Conservation (phyloP, 148 eudicot genomes). For the Nepenthes mirabilis region DNA sequence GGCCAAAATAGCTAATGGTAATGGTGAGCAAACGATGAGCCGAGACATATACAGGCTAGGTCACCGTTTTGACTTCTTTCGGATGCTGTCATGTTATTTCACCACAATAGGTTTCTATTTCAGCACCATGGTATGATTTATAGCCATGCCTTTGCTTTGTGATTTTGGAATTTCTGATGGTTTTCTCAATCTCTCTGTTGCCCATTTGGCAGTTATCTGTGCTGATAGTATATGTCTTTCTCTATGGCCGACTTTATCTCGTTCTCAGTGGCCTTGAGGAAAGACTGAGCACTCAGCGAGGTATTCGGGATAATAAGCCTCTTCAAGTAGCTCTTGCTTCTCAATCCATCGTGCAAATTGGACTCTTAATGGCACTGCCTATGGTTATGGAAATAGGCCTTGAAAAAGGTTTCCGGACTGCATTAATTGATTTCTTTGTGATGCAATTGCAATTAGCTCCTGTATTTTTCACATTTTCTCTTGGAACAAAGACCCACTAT, state of each 20-base stretch:
- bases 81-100: slow-evolving; percentile 57
- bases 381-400: slow-evolving; percentile 76
- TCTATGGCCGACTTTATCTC: slow-evolving; percentile 69
- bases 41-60: slow-evolving; percentile 67
- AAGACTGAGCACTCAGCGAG: slow-evolving; percentile 24
- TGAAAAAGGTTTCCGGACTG: slow-evolving; percentile 55
- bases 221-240: slow-evolving; percentile 46
- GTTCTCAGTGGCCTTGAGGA: slow-evolving; percentile 65
- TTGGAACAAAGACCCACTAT: slow-evolving; percentile 64
- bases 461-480: slow-evolving; percentile 64
- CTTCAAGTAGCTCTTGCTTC: slow-evolving; percentile 75
- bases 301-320: slow-evolving; percentile 37
- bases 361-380: slow-evolving; percentile 57
- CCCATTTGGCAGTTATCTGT: slow-evolving; percentile 43
- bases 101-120: slow-evolving; percentile 62
- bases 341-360: slow-evolving; percentile 60
- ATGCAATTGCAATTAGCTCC: slow-evolving; percentile 73
- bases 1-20: slow-evolving; percentile 67
- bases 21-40: slow-evolving; percentile 65
- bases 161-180: not conserved
- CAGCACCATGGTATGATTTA: slow-evolving; percentile 38
- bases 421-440: slow-evolving; percentile 39
- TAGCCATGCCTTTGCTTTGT: not conserved
- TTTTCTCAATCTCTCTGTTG: slow-evolving; percentile 4
- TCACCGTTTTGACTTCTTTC: slow-evolving; percentile 63